Conservation (phyloP, 164 flowering plant genomes). For the Vitis labrusca region DNA sequence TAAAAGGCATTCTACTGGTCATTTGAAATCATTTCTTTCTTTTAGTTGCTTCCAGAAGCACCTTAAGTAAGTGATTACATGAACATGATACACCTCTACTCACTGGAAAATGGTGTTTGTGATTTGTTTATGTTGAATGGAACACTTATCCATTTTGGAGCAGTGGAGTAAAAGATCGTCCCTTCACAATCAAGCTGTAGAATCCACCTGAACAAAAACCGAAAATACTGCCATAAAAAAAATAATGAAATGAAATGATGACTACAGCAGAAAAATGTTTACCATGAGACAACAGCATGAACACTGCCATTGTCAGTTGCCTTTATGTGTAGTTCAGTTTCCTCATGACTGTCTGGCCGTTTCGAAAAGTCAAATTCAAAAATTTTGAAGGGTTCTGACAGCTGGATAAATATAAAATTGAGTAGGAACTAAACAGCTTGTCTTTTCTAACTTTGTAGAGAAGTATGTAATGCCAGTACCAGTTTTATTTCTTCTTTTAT, state of each 20-base stretch:
- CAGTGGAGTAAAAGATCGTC: slow-evolving; percentile 80
- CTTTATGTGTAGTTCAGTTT: slow-evolving; percentile 50
- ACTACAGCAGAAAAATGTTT: slow-evolving; percentile 17
- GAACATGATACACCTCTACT: slow-evolving; percentile 16
- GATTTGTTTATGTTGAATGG: slow-evolving; percentile 19
- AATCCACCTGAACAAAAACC: slow-evolving; percentile 69
- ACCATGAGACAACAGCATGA: slow-evolving; percentile 92
- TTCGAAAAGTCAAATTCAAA: slow-evolving; percentile 95
- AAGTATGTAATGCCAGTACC: slow-evolving; percentile 42
- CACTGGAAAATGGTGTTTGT: slow-evolving; percentile 27
- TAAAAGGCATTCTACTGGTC: not conserved
- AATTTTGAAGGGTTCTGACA: slow-evolving; percentile 94
- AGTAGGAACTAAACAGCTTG: slow-evolving; percentile 28
- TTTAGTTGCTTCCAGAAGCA: not conserved
- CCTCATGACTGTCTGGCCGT: slow-evolving; percentile 86
- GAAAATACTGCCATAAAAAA: slow-evolving; percentile 6
- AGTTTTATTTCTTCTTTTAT: slow-evolving; percentile 59
- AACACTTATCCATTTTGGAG: slow-evolving; percentile 68
- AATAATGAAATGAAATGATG: not conserved
- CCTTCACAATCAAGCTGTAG: slow-evolving; percentile 94
- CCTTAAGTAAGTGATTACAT: not conserved
- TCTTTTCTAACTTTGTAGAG: slow-evolving; percentile 4
- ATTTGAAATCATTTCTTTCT: not conserved
- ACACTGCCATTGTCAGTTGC: slow-evolving; percentile 61
- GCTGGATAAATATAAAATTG: slow-evolving; percentile 53